Conservation (phyloP, 164 flowering plant species). For the grape (Vitis vinifera) region DNA sequence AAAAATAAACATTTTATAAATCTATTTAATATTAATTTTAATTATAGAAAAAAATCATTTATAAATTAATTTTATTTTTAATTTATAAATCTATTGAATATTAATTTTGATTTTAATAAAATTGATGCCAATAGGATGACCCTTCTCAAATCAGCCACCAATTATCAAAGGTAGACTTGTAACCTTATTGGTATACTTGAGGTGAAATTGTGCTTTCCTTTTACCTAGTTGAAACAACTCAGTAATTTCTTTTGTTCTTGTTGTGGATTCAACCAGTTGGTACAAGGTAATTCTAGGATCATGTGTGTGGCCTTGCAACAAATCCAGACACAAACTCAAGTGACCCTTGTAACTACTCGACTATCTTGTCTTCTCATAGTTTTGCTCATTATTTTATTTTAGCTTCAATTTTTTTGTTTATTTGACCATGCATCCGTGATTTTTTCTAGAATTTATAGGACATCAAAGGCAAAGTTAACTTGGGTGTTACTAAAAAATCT, state of each 20-base stretch:
- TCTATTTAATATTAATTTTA: no score
- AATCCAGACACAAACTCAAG: conserved; percentile 30
- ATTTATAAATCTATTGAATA: no score
- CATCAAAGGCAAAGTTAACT: conserved; percentile 29
- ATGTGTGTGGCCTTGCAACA: conserved; percentile 36
- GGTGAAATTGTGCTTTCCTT: no score
- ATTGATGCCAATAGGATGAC: conserved; percentile 34
- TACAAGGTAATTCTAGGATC: conserved; percentile 34
- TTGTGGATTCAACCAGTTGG: conserved; percentile 27
- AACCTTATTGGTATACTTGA: neutral
- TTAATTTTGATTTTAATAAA: no score
- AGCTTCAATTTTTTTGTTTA: neutral
- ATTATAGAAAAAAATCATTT: no score
- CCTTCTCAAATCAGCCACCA: conserved; percentile 29
- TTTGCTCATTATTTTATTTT: neutral
- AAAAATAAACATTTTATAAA: no score
- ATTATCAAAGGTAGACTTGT: conserved; percentile 24
- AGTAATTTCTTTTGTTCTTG: neutral
- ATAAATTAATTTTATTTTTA: no score
- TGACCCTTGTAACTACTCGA: conserved; percentile 15
- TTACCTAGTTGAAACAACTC: no score
- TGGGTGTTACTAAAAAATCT: conserved; percentile 26
- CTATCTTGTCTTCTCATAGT: neutral
- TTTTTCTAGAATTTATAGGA: conserved; percentile 19
- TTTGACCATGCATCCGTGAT: neutral